These are phyloP conservation scores for Brassica napus DNA, from an alignment of 345 rosid species.

Conservation along the genomic window DNA sequence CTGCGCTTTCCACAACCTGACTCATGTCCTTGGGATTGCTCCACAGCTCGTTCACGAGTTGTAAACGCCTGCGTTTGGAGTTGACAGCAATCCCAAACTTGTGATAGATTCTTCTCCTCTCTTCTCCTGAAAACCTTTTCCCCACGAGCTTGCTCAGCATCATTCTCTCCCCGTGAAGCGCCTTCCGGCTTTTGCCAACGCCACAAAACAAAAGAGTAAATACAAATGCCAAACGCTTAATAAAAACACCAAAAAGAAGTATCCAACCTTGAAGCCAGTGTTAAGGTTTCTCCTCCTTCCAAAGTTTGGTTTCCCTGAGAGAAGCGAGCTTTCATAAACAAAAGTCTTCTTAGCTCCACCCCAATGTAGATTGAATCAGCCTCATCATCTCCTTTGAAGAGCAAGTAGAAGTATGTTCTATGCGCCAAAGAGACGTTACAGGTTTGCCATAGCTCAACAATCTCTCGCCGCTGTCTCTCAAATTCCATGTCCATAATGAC, in stretches of 20 bases:
- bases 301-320: slow-evolving; percentile 56
- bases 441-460: slow-evolving; percentile 84
- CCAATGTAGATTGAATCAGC: slow-evolving; percentile 86
- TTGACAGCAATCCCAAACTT: slow-evolving; percentile 71
- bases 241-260: not conserved
- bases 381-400: slow-evolving; percentile 88
- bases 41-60: slow-evolving; percentile 75
- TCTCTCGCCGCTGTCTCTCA: slow-evolving; percentile 62
- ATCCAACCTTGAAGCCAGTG: slow-evolving; percentile 67
- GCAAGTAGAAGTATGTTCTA: slow-evolving; percentile 91
- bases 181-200: slow-evolving; percentile 55
- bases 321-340: slow-evolving; percentile 77
- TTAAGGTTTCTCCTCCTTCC: slow-evolving; percentile 55
- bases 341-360: slow-evolving; percentile 89
- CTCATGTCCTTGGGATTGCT: slow-evolving; percentile 56
- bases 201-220: not conserved
- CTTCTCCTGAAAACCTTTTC: slow-evolving; percentile 67
- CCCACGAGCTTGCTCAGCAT: slow-evolving; percentile 82
- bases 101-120: slow-evolving; percentile 62
- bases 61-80: slow-evolving; percentile 80
- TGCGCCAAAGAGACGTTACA: slow-evolving; percentile 84
- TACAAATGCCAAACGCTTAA: slow-evolving; percentile 9
- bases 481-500: slow-evolving; percentile 64
- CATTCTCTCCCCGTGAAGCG: slow-evolving; percentile 68
- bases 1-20: slow-evolving; percentile 67